Percentiles rank a stretch among this genome's conserved stretches.
Evolutionary conservation across 192 early-diverging fungal species (phyloP).

Genomic region (Fimicolochytrium jonesii): DNA sequence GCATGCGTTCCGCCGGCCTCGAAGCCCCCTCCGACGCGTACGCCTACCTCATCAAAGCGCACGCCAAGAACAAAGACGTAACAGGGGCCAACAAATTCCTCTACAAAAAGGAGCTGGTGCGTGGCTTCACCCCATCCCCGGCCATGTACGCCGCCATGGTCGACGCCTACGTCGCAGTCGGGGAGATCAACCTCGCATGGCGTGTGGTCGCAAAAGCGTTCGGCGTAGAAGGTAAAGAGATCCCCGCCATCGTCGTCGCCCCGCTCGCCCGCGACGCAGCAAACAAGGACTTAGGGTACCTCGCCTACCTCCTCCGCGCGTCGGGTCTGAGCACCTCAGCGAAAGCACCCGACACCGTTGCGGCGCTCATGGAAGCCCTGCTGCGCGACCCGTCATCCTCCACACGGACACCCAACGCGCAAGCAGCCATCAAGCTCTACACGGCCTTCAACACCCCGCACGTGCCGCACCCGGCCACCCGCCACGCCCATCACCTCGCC

Average conservation of each 20-base stretch:
- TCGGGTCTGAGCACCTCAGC: too few relatives aligned
- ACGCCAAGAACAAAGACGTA: constrained; percentile 15
- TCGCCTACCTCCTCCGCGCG: background rate
- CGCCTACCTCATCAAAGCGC: constrained; percentile 10
- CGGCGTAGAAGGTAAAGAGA: background rate
- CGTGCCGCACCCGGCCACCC: too few relatives aligned
- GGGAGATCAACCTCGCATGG: constrained; percentile 23
- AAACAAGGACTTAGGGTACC: constrained; percentile 7
- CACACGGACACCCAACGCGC: too few relatives aligned
- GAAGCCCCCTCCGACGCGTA: constrained; percentile 11
- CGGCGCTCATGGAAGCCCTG: too few relatives aligned
- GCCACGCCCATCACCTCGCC: too few relatives aligned
- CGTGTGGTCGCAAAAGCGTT: constrained; percentile 6
- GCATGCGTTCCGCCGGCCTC: constrained; percentile 24
- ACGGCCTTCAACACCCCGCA: too few relatives aligned
- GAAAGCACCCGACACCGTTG: too few relatives aligned
- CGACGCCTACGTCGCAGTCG: constrained; percentile 11
- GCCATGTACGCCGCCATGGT: constrained; percentile 23
- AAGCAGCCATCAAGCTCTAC: too few relatives aligned
- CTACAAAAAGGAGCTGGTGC: constrained; percentile 28
- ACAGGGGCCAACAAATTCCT: constrained; percentile 18
- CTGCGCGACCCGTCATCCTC: too few relatives aligned
- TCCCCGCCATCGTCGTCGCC: background rate
- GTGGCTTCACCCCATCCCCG: constrained; percentile 5
- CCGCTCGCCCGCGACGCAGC: constrained; percentile 10